These are phyloP conservation scores for Piper longum DNA, from an alignment of 164 flowering plant genomes.

Conservation along the genomic window DNA sequence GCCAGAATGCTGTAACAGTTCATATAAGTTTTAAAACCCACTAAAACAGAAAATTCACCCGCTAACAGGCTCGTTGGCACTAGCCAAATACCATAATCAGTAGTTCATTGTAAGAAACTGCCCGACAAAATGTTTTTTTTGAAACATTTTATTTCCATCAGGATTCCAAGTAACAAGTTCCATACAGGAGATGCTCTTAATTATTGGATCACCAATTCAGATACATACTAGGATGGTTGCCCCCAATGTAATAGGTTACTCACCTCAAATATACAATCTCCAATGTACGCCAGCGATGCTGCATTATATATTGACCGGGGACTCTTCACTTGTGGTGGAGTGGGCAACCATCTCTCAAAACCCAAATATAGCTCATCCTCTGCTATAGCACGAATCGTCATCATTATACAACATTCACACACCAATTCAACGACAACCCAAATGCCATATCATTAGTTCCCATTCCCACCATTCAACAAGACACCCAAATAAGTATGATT, in stretches of 20 bases:
- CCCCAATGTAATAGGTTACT: not conserved
- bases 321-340: conserved; percentile 60
- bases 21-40: too few species aligned
- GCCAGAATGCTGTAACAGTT: too few species aligned
- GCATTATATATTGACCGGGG: conserved; percentile 65
- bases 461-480: not conserved
- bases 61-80: too few species aligned
- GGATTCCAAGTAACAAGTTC: too few species aligned
- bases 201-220: not conserved
- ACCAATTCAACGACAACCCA: not conserved
- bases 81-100: too few species aligned
- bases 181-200: too few species aligned
- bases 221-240: too few species aligned
- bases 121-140: too few species aligned
- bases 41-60: too few species aligned
- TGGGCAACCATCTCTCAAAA: conserved; percentile 59
- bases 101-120: too few species aligned
- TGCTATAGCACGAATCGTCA: not conserved
- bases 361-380: conserved; percentile 46
- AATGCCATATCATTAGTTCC: not conserved
- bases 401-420: not conserved
- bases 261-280: conserved; percentile 76
- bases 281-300: conserved; percentile 63
- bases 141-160: too few species aligned
- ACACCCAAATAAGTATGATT: too few species aligned